Base-by-base conservation (phyloP, 306 rosid genomes). In the Dalbergia cultrata region DNA sequence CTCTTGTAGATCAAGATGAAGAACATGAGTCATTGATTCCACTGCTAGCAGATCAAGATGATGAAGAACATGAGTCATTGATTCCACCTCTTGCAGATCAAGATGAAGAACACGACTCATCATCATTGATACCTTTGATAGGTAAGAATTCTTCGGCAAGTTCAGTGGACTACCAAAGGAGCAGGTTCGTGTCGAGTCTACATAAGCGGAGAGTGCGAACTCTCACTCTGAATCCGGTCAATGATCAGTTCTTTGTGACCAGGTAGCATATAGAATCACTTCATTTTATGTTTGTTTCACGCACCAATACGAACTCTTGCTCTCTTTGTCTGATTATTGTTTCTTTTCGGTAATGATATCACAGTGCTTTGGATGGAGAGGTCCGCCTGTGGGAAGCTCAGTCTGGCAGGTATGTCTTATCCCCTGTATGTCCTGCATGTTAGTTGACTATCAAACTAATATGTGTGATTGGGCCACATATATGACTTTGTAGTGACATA, bases 361-460 rank as follows among this genome's bases (percentile, higher is more conserved):
- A 75, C 93, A 94, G 97, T 80, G 91, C 97, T 34, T 85, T 94
- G 88, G 98, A 94, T 86, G 94, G 97, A 75, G 66, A 89, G 35
- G 86, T 94, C 87, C 87, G 87, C 83, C 81, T 94, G 80, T 94
- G 98, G 96, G 87, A 92, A 83, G 85, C 90, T 84, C 88, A 84
- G 11, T 71, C 90, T 41, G 62, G 45, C 61, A 93, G 96, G 94
- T 94, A 91, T 79, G 80, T 77, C 31, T 26, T 26, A 26, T 26
- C 31, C 2, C 31, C 1, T 60, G 45, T 74, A 17, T 72, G 9
- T 44, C 70, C 34, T 73, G 13, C 47, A 39, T 63, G 54, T 50
- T 22, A 41, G 53, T 69, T 65, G 50, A 13, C 50, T 13, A 7
- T 26, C 8, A 34, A 31, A 67, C 75, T 59, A 54, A 37, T 37